These are phyloP conservation scores for Boletus bicolor DNA, from an alignment of 768 basidiomycete genomes.

Conservation along the genomic window DNA sequence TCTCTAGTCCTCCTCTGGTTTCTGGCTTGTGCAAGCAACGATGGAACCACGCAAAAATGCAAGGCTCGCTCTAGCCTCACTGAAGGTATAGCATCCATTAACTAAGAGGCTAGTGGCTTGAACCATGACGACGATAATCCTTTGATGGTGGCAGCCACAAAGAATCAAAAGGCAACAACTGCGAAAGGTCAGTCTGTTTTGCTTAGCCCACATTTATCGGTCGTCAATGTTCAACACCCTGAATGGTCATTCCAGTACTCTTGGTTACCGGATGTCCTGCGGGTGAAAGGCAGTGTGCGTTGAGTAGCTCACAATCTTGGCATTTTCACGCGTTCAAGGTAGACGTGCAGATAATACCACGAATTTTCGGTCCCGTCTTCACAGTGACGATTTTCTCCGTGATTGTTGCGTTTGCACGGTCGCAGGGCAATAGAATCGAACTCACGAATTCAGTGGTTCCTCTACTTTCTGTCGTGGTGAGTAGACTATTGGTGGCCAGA, in stretches of 20 bases:
- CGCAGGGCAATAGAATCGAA: slow-evolving; percentile 54
- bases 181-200: slow-evolving; percentile 41
- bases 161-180: slow-evolving; percentile 50
- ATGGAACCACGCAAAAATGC: slow-evolving; percentile 27
- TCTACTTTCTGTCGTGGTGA: slow-evolving; percentile 83
- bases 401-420: slow-evolving; percentile 55
- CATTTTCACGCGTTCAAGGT: slow-evolving; percentile 6
- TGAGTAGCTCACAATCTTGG: background rate
- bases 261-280: slow-evolving; percentile 86
- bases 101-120: background rate
- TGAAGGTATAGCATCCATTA: slow-evolving; percentile 24
- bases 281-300: slow-evolving; percentile 78
- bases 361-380: slow-evolving; percentile 77
- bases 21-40: background rate
- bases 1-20: background rate
- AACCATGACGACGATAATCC: background rate
- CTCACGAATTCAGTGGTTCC: slow-evolving; percentile 86
- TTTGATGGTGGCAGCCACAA: slow-evolving; percentile 31
- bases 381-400: slow-evolving; percentile 78
- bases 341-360: slow-evolving; percentile 54
- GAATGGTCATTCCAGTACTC: slow-evolving; percentile 54
- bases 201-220: background rate
- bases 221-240: background rate
- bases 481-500: slow-evolving; percentile 25
- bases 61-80: slow-evolving; percentile 14